Evolutionary conservation across 163 green algal genomes (phyloP).

Genomic region (Chlamydomonas reinhardtii): DNA sequence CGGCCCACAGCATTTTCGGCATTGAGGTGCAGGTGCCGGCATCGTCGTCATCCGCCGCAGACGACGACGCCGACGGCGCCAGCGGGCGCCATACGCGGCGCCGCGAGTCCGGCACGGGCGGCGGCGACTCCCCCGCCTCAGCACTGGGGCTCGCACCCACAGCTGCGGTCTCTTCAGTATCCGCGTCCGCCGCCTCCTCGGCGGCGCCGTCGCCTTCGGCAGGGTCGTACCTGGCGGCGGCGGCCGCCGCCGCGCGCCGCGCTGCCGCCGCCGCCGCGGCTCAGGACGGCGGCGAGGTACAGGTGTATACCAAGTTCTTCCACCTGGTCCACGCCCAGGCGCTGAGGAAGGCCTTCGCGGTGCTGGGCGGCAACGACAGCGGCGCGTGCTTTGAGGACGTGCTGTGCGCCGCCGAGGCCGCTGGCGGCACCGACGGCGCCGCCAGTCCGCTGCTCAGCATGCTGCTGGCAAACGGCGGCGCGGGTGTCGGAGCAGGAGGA

Average conservation of each 20-base stretch:
- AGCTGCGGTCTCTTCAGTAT: neutral
- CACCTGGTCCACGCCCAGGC: constrained; percentile 78
- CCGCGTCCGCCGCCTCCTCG: neutral
- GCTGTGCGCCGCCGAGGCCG: constrained; percentile 62
- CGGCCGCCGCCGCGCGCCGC: neutral
- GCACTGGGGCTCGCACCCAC: neutral
- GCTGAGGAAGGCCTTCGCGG: constrained; percentile 64
- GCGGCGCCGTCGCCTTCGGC: constrained; percentile 32
- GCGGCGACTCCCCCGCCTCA: neutral
- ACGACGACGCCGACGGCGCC: neutral
- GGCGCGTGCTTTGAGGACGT: constrained; percentile 72
- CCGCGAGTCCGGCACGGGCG: neutral
- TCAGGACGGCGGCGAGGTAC: constrained; percentile 58
- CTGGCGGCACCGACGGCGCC: neutral
- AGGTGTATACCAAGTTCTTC: constrained; percentile 84
- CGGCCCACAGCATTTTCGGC: constrained; percentile 86
- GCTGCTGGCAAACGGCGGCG: neutral
- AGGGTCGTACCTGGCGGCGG: neutral
- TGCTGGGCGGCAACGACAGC: constrained; percentile 15
- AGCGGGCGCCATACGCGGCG: neutral
- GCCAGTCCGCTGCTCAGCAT: neutral
- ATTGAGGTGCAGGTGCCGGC: constrained; percentile 76
- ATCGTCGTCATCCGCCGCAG: constrained; percentile 28
- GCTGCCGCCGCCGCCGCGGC: neutral
- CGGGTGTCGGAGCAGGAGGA: neutral